Evolutionary conservation across 805 yeast genomes (phyloP), one percentile per base, ranked within the genome.

Genomic region (Starmerella stellata): DNA sequence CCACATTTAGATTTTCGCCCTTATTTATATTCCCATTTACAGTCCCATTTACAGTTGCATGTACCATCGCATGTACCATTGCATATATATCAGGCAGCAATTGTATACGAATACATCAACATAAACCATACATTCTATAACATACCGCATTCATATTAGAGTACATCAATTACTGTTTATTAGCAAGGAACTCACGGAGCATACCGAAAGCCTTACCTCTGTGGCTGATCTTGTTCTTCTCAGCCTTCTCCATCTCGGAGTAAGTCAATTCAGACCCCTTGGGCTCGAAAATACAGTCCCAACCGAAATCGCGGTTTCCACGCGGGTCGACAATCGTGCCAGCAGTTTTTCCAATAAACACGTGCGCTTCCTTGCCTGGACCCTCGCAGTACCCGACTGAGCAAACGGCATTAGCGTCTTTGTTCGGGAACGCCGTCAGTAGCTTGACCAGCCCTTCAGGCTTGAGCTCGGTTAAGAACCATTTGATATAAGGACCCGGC

Each of bases 401-500:
- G 49, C 95, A 81, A 37, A 82, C 71, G 1, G 96, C 95, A 43
- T 72, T 68, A 5, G 95, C 98, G 2, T 73, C 59, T 54, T 82
- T 82, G 56, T 81, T 80, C 36, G 77, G 85, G 54, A 78, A 90
- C 28, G 80, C 80, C 43, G 62, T 72, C 30, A 92, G 63, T 75
- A 87, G 68, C 50, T 77, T 74, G 42, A 75, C 78, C 39, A 87
- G 61, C 2, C 87, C 87, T 13, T 70, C 71, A 25, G 79, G 66
- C 0, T 95, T 95, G 47, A 85, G 56, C 13, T 70, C 59, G 45
- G 74, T 63, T 34, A 81, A 68, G 59, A 90, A 90, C 98, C 98
- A 87, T 58, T 87, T 87, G 59, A 74, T 71, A 48, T 82, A 81
- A 1, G 96, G 96, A 19, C 99, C 99, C 3, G 99, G 99, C 36